Evolutionary conservation across 495 filamentous ascomycete genomes (phyloP), one percentile per base, ranked within the genome.

Genomic region (Talaromyces adpressus): DNA sequence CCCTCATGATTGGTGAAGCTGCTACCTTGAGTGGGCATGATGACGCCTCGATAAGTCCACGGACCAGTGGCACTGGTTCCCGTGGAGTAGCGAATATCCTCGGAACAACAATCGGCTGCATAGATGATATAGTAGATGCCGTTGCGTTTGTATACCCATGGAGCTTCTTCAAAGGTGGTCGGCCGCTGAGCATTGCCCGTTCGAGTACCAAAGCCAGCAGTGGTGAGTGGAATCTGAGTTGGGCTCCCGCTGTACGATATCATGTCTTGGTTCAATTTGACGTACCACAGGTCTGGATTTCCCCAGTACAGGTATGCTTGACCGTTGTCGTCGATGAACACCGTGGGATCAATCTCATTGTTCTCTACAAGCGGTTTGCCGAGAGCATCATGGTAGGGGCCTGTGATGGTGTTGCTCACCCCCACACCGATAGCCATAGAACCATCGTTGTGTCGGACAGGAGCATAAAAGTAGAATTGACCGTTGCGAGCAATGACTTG

Each of bases 101-200:
- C 71, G 41, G 71, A 61, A 49, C 66, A 69, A 62, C 71, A 68
- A 52, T 68, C 66, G 25, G 65, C 69, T 9, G 71, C 66, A 57
- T 69, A 74, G 57, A 66, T 59, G 41, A 71, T 66, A 51, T 75
- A 75, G 60, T 68, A 75, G n/a, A 66, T 64, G 27, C 60, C 64
- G 57, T 69, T 69, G 41, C 71, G 72, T 64, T 73, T 72, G 52
- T 72, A 65, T 1, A 72, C 49, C 72, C 72, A 75, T 9, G 72
- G 71, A 1, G 68, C 72, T 59, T 75, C 72, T 56, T 68, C 62
- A 61, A 71, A 75, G 0, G 63, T 41, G 6, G 61, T 70, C 6
- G 52, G 23, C 8, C 52, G 39, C 2, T 68, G 54, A 18, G 63
- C 32, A 60, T 27, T 56, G 22, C 22, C 22, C n/a, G 23, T 12